Percentiles rank a stretch among this genome's conserved stretches.
These are phyloP conservation scores for Mucuna pruriens DNA, from an alignment of 306 rosid genomes.

Conservation along the genomic window DNA sequence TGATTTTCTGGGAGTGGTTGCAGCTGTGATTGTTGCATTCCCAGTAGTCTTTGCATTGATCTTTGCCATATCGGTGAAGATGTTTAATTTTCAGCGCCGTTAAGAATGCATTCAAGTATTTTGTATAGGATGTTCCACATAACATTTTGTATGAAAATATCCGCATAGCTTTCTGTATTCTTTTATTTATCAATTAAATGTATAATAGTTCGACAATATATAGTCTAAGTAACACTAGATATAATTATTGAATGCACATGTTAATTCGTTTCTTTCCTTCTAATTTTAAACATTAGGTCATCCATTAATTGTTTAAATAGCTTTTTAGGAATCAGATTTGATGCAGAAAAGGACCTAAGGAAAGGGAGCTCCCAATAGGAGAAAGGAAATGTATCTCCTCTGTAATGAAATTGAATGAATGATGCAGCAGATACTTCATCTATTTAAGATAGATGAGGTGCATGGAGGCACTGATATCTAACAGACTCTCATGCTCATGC, in stretches of 20 bases:
- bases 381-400: background rate
- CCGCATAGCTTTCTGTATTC: background rate
- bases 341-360: background rate
- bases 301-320: background rate
- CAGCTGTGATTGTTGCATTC: conserved; percentile 40
- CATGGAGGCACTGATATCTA: too few species aligned
- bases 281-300: background rate
- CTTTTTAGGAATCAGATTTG: background rate
- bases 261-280: background rate
- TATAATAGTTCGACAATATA: background rate
- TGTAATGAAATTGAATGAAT: background rate
- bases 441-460: too few species aligned
- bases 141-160: background rate
- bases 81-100: conserved; percentile 49
- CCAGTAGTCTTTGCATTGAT: conserved; percentile 37
- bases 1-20: conserved; percentile 55
- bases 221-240: background rate
- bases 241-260: too few species aligned
- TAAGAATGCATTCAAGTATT: background rate
- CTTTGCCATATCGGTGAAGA: conserved; percentile 45
- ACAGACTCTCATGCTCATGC: too few species aligned
- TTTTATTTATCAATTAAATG: background rate
- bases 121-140: background rate
- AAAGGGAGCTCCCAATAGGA: background rate
- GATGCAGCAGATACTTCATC: too few species aligned